phyloP scores from a whole-genome alignment of 1,284 basidiomycete genomes.

The Boletus smithii region DNA sequence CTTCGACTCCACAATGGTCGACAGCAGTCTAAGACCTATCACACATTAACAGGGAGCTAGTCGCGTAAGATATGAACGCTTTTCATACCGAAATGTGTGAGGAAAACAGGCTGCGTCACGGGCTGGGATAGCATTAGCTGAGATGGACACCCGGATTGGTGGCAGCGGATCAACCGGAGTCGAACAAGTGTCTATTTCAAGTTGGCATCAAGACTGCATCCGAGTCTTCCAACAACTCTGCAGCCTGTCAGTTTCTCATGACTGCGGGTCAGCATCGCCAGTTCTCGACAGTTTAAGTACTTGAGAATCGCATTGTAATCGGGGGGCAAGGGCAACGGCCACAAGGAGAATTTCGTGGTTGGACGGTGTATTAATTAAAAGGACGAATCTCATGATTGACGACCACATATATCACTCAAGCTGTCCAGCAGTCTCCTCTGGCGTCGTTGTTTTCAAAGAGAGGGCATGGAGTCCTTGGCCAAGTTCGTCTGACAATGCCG shows the following conservation, averaged over 20 bases:
- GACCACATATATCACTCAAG: conserved; percentile 25
- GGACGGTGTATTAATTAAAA: conserved; percentile 32
- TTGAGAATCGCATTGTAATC: conserved; percentile 20
- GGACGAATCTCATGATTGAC: conserved; percentile 32
- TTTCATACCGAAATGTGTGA: conserved; percentile 26
- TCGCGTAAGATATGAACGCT: conserved; percentile 14
- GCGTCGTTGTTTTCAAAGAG: conserved; percentile 70
- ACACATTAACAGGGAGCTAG: conserved; percentile 12
- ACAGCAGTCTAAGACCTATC: conserved; percentile 10
- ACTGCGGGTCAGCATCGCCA: conserved; percentile 23
- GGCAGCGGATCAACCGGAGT: conserved; percentile 30
- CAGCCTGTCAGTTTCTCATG: conserved; percentile 18
- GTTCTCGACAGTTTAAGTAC: conserved; percentile 4
- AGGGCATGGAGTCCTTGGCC: conserved; percentile 68
- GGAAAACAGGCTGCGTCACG: conserved; percentile 10
- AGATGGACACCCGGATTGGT: conserved; percentile 16
- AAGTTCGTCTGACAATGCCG: conserved; percentile 65
- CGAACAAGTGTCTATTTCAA: conserved; percentile 1
- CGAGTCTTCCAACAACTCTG: conserved; percentile 3
- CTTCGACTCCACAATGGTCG: conserved; percentile 13
- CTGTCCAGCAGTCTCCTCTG: conserved; percentile 43
- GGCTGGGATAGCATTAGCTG: conserved; percentile 9
- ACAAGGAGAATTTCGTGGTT: conserved; percentile 20
- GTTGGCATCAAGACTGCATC: conserved; percentile 10
- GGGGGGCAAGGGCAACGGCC: conserved; percentile 16